Conservation (phyloP, 805 yeast species). For the Myxozyma mucilagina region DNA sequence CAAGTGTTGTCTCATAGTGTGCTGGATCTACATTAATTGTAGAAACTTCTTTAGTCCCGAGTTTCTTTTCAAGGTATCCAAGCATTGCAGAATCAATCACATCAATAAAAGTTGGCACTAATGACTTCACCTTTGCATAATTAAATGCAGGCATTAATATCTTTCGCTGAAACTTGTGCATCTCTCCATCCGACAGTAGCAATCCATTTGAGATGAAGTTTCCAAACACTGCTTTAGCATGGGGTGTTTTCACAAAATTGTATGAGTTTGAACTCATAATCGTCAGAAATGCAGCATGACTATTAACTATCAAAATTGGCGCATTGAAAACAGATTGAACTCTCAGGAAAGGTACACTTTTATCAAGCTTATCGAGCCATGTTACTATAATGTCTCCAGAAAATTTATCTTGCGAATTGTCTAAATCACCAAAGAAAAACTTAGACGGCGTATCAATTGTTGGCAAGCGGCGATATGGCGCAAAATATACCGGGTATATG, state of each 20-base stretch:
- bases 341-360: neutral
- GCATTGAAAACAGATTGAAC: neutral
- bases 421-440: neutral
- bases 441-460: neutral
- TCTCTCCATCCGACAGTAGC: constrained; percentile 22
- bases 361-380: neutral
- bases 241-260: constrained; percentile 20
- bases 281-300: constrained; percentile 2
- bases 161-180: constrained; percentile 22
- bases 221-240: constrained; percentile 9
- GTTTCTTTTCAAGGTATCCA: neutral
- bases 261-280: constrained; percentile 18
- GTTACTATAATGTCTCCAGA: neutral
- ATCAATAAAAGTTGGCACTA: constrained; percentile 15
- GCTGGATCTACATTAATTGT: neutral
- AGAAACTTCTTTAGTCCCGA: neutral
- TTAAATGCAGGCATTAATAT: constrained; percentile 14
- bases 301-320: neutral
- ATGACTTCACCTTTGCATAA: constrained; percentile 8
- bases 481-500: neutral
- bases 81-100: neutral
- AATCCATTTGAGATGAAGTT: constrained; percentile 18
- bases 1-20: constrained; percentile 13
- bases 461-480: neutral
- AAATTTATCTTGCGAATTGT: neutral